Evolutionary conservation across 2,329 filamentous ascomycete species (phyloP), one percentile per base, ranked within the genome.

Genomic region (Aphanocladium album): DNA sequence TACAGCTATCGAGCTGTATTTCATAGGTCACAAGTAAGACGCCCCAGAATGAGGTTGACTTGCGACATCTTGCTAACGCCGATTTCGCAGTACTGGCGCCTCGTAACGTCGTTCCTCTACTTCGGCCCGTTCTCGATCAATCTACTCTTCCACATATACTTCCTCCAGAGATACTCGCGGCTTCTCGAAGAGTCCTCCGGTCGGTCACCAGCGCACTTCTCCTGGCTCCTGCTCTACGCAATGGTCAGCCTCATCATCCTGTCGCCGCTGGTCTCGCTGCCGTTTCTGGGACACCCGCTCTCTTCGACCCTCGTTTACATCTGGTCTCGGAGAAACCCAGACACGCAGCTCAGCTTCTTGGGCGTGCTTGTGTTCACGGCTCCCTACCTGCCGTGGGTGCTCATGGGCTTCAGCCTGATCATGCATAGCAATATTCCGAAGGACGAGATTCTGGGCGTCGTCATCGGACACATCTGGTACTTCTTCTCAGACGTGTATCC

Each of bases 401-500:
- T 99, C 69, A 93, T 98, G 83, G 88, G 84, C 0, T 96, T 99
- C 76, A 96, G 90, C 70, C 80, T 98, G 50, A 82, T 96, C n/a
- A 83, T 98, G 72, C 92, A 98, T 72, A 91, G 91, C 7, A 89
- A 84, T 5, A 82, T 98, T 46, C 95, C 95, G 4, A 96, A 96
- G 76, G 95, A 98, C 73, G 95, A 99, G 79, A 89, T 99, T 64
- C 91, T 96, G 78, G 95, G 95, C 4, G 91, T 97, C 17, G 86
- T 95, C 11, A 93, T 98, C 43, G 95, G 95, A 11, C 95, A 99
- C 75, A 83, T 98, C 45, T 98, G 93, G 89, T 99, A 98, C 75
- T 99, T 97, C 78, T 97, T 98, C 75, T 90, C 88, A 62, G 95
- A 99, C 73, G 93, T 99, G 17, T 99, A 96, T 74, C 95, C 95